phyloP scores from a whole-genome alignment of 345 rosid genomes.

The Cardamine chenopodiifolia region DNA sequence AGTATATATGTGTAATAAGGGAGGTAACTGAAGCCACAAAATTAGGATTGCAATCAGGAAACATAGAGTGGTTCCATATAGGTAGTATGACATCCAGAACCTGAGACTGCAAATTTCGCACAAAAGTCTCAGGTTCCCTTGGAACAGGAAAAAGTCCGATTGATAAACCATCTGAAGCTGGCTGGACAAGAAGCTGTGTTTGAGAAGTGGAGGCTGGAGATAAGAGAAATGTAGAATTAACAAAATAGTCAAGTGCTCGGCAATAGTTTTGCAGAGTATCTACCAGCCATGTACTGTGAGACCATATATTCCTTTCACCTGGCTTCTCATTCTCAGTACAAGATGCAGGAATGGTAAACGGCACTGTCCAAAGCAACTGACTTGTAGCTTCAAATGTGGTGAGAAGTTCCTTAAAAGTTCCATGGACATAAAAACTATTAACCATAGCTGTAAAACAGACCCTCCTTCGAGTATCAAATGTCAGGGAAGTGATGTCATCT shows the following conservation, averaged over 20 bases:
- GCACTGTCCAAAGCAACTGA: constrained; percentile 81
- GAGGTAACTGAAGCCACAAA: constrained; percentile 76
- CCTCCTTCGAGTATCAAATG: constrained; percentile 80
- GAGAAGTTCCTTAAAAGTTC: constrained; percentile 84
- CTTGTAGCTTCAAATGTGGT: constrained; percentile 97
- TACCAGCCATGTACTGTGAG: constrained; percentile 72
- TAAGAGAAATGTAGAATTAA: constrained; percentile 70
- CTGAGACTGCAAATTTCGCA: constrained; percentile 85
- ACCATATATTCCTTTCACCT: constrained; percentile 64
- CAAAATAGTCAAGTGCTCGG: constrained; percentile 81
- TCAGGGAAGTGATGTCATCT: constrained; percentile 76
- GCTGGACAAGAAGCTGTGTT: constrained; percentile 89
- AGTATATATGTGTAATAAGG: constrained; percentile 74
- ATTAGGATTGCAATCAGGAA: constrained; percentile 75
- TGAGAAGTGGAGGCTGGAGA: constrained; percentile 64
- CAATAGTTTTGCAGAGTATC: constrained; percentile 85
- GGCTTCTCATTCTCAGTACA: constrained; percentile 66
- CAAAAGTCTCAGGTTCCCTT: constrained; percentile 86
- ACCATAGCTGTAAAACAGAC: constrained; percentile 86
- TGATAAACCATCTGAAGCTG: constrained; percentile 81
- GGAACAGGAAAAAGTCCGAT: constrained; percentile 91
- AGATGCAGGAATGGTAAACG: constrained; percentile 56
- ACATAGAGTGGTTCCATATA: constrained; percentile 83
- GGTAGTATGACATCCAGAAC: constrained; percentile 87
- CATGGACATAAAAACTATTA: constrained; percentile 90